Conservation (phyloP, 257 asterid genomes). For the Nicotiana attenuata region DNA sequence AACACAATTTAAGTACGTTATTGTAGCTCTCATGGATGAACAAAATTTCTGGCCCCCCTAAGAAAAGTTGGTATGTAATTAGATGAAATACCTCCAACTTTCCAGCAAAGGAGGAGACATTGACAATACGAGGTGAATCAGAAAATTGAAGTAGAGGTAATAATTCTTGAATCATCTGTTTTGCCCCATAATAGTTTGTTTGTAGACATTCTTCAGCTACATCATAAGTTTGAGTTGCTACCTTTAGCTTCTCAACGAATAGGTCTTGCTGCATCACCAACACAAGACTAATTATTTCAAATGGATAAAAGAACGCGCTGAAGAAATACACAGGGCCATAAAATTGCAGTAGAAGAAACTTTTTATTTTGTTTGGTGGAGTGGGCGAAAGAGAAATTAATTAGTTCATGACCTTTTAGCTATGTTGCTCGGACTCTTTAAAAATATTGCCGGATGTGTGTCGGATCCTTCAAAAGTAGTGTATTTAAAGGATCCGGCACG, state of each 20-base stretch:
- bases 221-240: conserved; percentile 28
- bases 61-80: neutral
- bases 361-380: neutral
- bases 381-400: neutral
- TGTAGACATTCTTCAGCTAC: no score
- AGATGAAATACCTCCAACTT: conserved; percentile 26
- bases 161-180: conserved; percentile 34
- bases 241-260: conserved; percentile 13
- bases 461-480: no score
- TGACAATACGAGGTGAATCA: no score
- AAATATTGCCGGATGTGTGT: no score
- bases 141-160: conserved; percentile 47
- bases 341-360: neutral
- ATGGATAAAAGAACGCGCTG: neutral
- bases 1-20: no score
- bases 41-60: no score
- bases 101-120: conserved; percentile 48
- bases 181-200: no score
- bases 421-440: no score
- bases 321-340: neutral
- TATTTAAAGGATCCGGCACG: no score
- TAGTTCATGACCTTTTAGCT: no score
- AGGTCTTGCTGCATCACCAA: neutral
- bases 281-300: neutral
- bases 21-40: no score